Percentiles rank a stretch among this genome's conserved stretches.
phyloP scores from a whole-genome alignment of 305 asterid species.

The Lippia alba region DNA sequence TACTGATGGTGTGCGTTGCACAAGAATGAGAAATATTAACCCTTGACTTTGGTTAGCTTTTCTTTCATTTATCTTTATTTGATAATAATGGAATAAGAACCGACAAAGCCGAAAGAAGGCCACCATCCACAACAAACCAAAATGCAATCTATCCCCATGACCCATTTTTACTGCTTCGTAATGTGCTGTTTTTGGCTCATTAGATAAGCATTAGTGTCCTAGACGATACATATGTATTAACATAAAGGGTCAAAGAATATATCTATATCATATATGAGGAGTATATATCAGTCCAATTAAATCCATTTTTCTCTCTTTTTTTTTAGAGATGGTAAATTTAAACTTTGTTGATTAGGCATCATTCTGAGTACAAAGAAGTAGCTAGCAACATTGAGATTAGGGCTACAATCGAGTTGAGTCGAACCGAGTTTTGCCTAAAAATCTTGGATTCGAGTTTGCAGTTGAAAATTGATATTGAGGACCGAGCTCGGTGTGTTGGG shows the following conservation, averaged over 20 bases:
- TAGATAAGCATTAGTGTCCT: slow-evolving; percentile 26
- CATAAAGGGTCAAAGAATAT: slow-evolving; percentile 11
- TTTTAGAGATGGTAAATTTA: too few relatives aligned
- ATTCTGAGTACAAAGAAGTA: too few relatives aligned
- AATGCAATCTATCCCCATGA: slow-evolving; percentile 19
- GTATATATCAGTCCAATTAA: too few relatives aligned
- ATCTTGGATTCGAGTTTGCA: too few relatives aligned
- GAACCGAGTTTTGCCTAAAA: too few relatives aligned
- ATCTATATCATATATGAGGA: too few relatives aligned
- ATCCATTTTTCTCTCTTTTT: too few relatives aligned
- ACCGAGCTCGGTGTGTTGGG: too few relatives aligned
- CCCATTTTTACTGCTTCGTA: slow-evolving; percentile 14
- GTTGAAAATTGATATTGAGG: too few relatives aligned
- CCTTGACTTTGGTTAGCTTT: not conserved
- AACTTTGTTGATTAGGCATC: not conserved
- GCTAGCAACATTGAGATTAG: too few relatives aligned
- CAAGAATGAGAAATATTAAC: slow-evolving; percentile 2
- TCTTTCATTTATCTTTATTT: not conserved
- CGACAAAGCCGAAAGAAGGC: slow-evolving; percentile 18
- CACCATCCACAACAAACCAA: slow-evolving; percentile 19
- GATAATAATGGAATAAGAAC: slow-evolving; percentile 17
- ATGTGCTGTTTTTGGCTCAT: slow-evolving; percentile 24
- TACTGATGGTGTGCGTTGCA: not conserved
- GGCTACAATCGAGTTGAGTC: too few relatives aligned
- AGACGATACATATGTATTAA: not conserved